Evolutionary conservation across 2,329 filamentous ascomycete species (phyloP).

Genomic region (Fonsecaea pugnacius): DNA sequence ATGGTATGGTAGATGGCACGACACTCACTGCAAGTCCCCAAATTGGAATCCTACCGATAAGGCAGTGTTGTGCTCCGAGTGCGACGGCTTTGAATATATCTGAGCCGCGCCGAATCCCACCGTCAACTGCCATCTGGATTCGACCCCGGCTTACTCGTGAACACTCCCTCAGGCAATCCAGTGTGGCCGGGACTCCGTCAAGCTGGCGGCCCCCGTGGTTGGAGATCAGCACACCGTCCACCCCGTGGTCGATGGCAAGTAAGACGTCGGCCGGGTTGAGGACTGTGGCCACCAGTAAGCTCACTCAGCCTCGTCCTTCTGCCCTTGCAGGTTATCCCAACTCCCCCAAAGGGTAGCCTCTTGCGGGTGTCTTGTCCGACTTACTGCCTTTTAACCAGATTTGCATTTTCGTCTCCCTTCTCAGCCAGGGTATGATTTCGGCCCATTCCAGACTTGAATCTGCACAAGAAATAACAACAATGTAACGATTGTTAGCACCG

Average conservation of each 20-base stretch:
- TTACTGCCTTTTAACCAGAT: conserved; percentile 35
- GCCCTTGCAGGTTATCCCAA: too few relatives aligned
- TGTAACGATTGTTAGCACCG: not conserved
- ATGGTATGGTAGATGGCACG: not conserved
- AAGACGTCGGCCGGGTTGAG: conserved; percentile 27
- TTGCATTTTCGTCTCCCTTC: conserved; percentile 42
- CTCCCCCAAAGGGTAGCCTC: too few relatives aligned
- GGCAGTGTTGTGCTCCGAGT: conserved; percentile 42
- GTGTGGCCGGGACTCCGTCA: conserved; percentile 28
- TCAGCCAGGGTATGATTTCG: conserved; percentile 55
- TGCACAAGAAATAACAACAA: conserved; percentile 18
- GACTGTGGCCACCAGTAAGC: not conserved
- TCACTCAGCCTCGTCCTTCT: too few relatives aligned
- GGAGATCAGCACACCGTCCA: conserved; percentile 28
- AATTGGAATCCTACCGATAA: conserved; percentile 43
- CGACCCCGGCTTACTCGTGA: conserved; percentile 33
- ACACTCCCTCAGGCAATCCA: conserved; percentile 27
- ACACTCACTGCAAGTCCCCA: conserved; percentile 39
- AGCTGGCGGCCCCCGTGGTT: conserved; percentile 32
- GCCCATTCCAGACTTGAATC: conserved; percentile 56
- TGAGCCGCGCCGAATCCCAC: conserved; percentile 42
- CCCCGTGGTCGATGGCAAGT: conserved; percentile 25
- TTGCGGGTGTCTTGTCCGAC: not conserved
- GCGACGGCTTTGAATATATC: conserved; percentile 46
- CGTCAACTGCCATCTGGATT: conserved; percentile 35